These are phyloP conservation scores for Umbelopsis sp. DNA, from an alignment of 371 early-diverging fungal species.

Conservation along the genomic window DNA sequence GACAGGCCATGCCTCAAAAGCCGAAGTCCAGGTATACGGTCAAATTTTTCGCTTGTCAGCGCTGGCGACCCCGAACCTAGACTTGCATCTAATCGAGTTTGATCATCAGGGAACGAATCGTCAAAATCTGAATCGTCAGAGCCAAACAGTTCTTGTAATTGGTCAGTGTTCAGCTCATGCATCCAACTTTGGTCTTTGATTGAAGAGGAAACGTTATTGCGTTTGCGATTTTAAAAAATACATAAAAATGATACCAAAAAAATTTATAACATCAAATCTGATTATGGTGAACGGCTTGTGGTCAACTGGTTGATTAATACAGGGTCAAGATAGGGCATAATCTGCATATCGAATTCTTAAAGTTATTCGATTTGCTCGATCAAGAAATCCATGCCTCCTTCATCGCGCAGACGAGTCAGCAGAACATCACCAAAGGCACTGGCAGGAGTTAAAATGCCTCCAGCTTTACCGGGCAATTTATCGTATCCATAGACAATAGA, in stretches of 20 bases:
- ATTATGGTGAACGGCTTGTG: no score
- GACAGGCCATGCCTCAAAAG: conserved; percentile 31
- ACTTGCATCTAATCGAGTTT: no score
- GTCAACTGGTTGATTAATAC: no score
- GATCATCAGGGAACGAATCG: background rate
- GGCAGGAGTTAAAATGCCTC: conserved; percentile 76
- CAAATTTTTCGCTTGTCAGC: background rate
- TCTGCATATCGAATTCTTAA: background rate
- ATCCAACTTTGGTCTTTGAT: background rate
- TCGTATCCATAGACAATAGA: conserved; percentile 54
- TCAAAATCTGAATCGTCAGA: conserved; percentile 32
- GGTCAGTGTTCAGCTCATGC: conserved; percentile 22
- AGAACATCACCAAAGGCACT: conserved; percentile 72
- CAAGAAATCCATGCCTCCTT: conserved; percentile 60
- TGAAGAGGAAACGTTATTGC: no score
- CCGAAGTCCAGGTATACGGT: conserved; percentile 35
- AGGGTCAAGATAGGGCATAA: background rate
- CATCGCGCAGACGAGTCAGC: conserved; percentile 58
- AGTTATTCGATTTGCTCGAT: conserved; percentile 35
- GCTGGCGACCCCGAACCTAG: background rate
- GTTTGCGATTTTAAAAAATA: no score
- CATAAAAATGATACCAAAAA: no score
- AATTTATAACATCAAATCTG: no score
- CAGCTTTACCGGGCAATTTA: conserved; percentile 52
- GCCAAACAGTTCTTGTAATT: conserved; percentile 50